Percentiles rank a stretch among this genome's conserved stretches.
These are phyloP conservation scores for Pyrenophora teres DNA, from an alignment of 2,329 filamentous ascomycete genomes.

Conservation along the genomic window DNA sequence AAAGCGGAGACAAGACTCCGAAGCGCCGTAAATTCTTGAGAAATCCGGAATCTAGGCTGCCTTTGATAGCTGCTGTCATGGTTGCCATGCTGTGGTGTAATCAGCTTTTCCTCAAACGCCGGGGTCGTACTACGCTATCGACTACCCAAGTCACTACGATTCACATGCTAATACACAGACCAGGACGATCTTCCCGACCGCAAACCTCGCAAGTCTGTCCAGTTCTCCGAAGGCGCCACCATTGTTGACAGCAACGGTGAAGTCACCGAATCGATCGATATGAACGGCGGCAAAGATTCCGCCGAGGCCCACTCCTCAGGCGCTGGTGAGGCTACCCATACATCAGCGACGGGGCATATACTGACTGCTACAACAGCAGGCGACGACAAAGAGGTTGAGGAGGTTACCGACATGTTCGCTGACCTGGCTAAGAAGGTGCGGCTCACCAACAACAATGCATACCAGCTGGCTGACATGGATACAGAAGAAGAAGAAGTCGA, in stretches of 20 bases:
- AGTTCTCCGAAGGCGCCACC: conserved; percentile 85
- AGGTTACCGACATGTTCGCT: conserved; percentile 67
- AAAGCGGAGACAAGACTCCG: not conserved
- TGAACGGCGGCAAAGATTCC: conserved; percentile 76
- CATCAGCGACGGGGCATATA: conserved; percentile 9
- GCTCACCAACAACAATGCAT: not conserved
- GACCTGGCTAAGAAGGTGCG: conserved; percentile 68
- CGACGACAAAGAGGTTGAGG: conserved; percentile 64
- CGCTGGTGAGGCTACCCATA: conserved; percentile 28
- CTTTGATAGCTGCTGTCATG: not conserved
- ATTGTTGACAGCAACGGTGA: conserved; percentile 89
- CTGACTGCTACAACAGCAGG: conserved; percentile 33
- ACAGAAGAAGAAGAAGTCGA: conserved; percentile 66
- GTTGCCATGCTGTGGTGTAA: too few relatives aligned
- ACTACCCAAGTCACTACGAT: not conserved
- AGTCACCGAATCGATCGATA: conserved; percentile 73
- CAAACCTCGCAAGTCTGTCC: conserved; percentile 89
- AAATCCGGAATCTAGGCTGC: not conserved
- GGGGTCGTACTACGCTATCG: too few relatives aligned
- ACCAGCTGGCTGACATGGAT: conserved; percentile 7
- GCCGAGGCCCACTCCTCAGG: conserved; percentile 70
- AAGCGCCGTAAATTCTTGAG: not conserved
- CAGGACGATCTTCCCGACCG: conserved; percentile 58
- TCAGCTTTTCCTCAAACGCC: too few relatives aligned
- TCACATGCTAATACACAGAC: conserved; percentile 27